phyloP scores from a whole-genome alignment of 345 rosid genomes.

The Viola odorata region DNA sequence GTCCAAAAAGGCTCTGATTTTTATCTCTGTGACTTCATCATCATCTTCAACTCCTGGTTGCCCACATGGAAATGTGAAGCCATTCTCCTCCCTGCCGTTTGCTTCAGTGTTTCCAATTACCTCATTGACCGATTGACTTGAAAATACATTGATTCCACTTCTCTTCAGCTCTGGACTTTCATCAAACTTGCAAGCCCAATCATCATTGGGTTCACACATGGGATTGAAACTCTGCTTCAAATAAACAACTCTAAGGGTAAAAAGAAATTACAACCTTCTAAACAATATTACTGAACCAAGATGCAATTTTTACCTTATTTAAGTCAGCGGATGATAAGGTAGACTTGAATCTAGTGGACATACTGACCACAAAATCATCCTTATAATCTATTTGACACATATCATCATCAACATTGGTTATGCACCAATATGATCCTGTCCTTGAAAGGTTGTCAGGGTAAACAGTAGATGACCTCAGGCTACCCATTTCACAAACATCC shows the following conservation, averaged over 20 bases:
- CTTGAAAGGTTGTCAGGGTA: conserved; percentile 31
- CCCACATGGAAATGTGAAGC: conserved; percentile 44
- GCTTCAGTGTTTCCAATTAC: conserved; percentile 28
- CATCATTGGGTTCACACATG: conserved; percentile 70
- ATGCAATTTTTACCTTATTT: conserved; percentile 51
- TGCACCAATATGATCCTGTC: conserved; percentile 17
- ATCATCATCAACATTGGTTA: conserved; percentile 22
- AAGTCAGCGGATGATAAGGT: conserved; percentile 46
- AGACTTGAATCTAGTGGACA: conserved; percentile 44
- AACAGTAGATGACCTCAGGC: conserved; percentile 19
- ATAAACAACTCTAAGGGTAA: conserved; percentile 12
- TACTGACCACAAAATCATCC: conserved; percentile 52
- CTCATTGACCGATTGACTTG: conserved; percentile 25
- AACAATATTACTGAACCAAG: conserved; percentile 9
- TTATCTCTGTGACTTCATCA: conserved; percentile 30
- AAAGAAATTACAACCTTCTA: background rate
- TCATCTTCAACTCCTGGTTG: conserved; percentile 21
- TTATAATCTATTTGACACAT: conserved; percentile 47
- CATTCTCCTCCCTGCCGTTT: conserved; percentile 36
- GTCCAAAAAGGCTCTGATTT: conserved; percentile 30
- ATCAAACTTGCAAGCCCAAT: conserved; percentile 62
- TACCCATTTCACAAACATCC: conserved; percentile 27
- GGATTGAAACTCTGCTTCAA: conserved; percentile 77
- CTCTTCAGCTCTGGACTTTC: conserved; percentile 38
- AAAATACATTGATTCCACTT: conserved; percentile 32